Evolutionary conservation across 176 grass and related monocot species (phyloP), one percentile per base, ranked within the genome.

Genomic region (Pontederia paniculata): DNA sequence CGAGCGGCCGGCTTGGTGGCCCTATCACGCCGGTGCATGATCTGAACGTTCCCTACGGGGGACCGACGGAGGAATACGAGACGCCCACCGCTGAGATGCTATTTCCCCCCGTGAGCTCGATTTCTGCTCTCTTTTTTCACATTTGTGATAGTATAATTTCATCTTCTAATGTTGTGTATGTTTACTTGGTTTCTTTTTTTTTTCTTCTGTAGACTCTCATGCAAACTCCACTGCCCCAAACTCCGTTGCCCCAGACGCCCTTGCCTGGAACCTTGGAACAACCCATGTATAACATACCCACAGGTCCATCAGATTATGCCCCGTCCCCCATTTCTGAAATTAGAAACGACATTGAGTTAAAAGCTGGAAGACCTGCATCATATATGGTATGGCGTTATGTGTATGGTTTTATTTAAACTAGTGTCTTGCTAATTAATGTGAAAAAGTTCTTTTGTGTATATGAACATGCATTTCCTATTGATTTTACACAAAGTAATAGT

Each of bases 41-140:
- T 53, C 64, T 67, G 50, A 67, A 72, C 37, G 69, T 72, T 31
- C 69, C 69, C 8, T 72, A 72, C 17, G 69, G 61, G 37, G 69
- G 57, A 8, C 69, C 69, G 11, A 25, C 48, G 10, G 57, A 72
- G 69, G 69, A 72, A 47, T 72, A 72, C 28, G 69, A 72, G 56
- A 72, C 69, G 48, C 69, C 69, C 2, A 72, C 69, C 1, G 69
- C 69, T 10, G 69, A 72, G 69, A 72, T 72, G 69, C 69, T 72
- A 25, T 72, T 72, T 61, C 69, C 69, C 9, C 69, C 69, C 1
- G 69, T 72, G 17, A 72, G 69, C 28, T 28, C 1, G 1, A 25
- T 52, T 16, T 13, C 28, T 60, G 43, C 13, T 17, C 16, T 61
- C 9, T 52, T 54, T 46, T 22, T 18, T 44, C n/a, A 10, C 42